These are phyloP conservation scores for Magnolia changhungtana DNA, from an alignment of 164 flowering plant genomes.

Conservation along the genomic window DNA sequence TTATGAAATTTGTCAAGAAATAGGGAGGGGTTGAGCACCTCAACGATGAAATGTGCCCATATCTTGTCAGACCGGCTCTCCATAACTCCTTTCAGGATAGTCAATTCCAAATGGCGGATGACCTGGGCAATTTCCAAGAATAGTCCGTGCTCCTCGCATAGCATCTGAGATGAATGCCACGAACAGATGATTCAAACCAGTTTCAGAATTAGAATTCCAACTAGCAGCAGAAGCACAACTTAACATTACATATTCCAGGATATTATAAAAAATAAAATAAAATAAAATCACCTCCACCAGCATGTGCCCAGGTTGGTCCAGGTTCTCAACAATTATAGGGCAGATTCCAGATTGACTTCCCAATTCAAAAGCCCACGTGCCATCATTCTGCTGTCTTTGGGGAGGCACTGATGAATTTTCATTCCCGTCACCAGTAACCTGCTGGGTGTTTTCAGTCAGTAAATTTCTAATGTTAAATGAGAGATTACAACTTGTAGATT, in stretches of 20 bases:
- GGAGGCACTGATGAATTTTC: slow-evolving; percentile 23
- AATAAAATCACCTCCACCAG: slow-evolving; percentile 28
- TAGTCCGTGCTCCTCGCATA: slow-evolving; percentile 56
- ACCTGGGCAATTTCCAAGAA: slow-evolving; percentile 84
- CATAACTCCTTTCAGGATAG: slow-evolving; percentile 67
- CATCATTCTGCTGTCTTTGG: slow-evolving; percentile 28
- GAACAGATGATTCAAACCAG: not conserved
- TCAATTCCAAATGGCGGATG: slow-evolving; percentile 47
- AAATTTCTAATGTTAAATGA: too few species aligned
- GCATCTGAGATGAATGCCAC: slow-evolving; percentile 43
- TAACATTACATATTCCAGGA: not conserved
- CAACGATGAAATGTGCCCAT: slow-evolving; percentile 78
- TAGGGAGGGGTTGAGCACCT: slow-evolving; percentile 37
- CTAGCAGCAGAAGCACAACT: not conserved
- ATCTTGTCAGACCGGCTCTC: slow-evolving; percentile 36
- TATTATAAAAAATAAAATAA: not conserved
- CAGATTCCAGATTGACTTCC: slow-evolving; percentile 15
- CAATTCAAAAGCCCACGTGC: slow-evolving; percentile 36
- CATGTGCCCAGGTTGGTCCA: slow-evolving; percentile 31
- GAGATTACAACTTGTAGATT: too few species aligned
- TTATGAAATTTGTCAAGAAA: not conserved
- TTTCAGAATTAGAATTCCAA: not conserved
- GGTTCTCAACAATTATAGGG: slow-evolving; percentile 27
- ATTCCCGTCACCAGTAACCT: slow-evolving; percentile 22
- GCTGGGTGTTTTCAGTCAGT: slow-evolving; percentile 6